phyloP scores from a whole-genome alignment of 1,139 yeast genomes.

The Taphrina betulina region DNA sequence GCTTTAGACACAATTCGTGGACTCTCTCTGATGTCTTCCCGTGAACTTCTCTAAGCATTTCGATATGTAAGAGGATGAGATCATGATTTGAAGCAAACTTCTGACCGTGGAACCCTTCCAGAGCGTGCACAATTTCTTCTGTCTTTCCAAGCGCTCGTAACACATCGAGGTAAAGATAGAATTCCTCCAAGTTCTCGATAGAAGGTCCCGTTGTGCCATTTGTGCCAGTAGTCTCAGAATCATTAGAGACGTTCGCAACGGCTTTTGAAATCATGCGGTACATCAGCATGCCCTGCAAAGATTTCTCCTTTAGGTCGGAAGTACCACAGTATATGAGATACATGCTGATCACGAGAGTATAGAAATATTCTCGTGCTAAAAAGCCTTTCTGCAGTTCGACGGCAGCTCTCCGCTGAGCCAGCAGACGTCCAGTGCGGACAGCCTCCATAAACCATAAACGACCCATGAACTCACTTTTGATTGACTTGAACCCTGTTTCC shows the following conservation, averaged over 20 bases:
- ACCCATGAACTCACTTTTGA: slow-evolving; percentile 17
- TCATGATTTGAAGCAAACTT: slow-evolving; percentile 24
- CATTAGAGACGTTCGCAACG: background rate
- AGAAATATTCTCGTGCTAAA: slow-evolving; percentile 27
- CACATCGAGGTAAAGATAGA: slow-evolving; percentile 33
- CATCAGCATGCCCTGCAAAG: slow-evolving; percentile 26
- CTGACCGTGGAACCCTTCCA: slow-evolving; percentile 9
- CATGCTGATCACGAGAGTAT: slow-evolving; percentile 27
- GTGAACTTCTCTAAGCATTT: slow-evolving; percentile 11
- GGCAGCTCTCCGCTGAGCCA: slow-evolving; percentile 25
- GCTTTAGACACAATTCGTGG: too few species aligned
- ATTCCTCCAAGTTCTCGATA: slow-evolving; percentile 27
- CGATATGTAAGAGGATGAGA: slow-evolving; percentile 16
- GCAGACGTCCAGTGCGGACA: slow-evolving; percentile 20
- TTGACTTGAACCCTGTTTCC: slow-evolving; percentile 2
- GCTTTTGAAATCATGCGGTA: slow-evolving; percentile 22
- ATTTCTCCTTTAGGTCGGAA: slow-evolving; percentile 2
- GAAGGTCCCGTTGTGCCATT: background rate
- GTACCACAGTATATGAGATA: slow-evolving; percentile 1
- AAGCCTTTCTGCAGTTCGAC: slow-evolving; percentile 32
- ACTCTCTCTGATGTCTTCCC: too few species aligned
- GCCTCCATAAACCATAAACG: slow-evolving; percentile 26
- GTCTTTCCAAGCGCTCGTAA: slow-evolving; percentile 15
- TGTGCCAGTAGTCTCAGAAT: background rate
- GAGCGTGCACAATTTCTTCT: slow-evolving; percentile 10